Conservation (phyloP, 345 rosid genomes). For the Lumnitzera littorea region DNA sequence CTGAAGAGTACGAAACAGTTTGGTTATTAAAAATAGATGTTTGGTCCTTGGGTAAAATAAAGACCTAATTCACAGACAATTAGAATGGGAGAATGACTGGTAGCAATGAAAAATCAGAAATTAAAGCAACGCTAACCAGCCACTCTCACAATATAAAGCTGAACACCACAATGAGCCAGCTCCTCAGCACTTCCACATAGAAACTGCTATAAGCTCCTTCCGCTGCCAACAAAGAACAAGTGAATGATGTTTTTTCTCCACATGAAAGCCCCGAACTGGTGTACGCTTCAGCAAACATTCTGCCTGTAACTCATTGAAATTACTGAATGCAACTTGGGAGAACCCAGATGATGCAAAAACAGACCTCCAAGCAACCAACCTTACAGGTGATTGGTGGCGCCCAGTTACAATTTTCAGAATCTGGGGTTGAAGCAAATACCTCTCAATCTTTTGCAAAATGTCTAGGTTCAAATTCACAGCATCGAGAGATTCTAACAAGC, state of each 20-base stretch:
- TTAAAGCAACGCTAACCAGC: slow-evolving; percentile 27
- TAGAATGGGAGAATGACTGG: slow-evolving; percentile 28
- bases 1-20: slow-evolving; percentile 27
- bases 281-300: slow-evolving; percentile 69
- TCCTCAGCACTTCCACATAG: slow-evolving; percentile 81
- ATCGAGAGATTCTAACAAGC: slow-evolving; percentile 74
- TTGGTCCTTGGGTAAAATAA: slow-evolving; percentile 32
- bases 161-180: background rate
- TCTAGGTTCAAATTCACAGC: slow-evolving; percentile 66
- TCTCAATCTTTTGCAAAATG: slow-evolving; percentile 75
- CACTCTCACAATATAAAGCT: slow-evolving; percentile 17
- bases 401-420: slow-evolving; percentile 61
- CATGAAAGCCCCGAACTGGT: slow-evolving; percentile 65
- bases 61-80: slow-evolving; percentile 39
- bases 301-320: slow-evolving; percentile 80
- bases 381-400: slow-evolving; percentile 49
- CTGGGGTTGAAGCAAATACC: slow-evolving; percentile 59
- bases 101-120: slow-evolving; percentile 24
- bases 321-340: slow-evolving; percentile 56
- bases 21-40: slow-evolving; percentile 23
- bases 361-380: slow-evolving; percentile 65
- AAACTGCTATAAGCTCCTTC: slow-evolving; percentile 74
- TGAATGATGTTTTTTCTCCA: slow-evolving; percentile 66
- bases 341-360: slow-evolving; percentile 66
- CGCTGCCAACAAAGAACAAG: slow-evolving; percentile 88